Percentiles rank a stretch among this genome's conserved stretches.
Evolutionary conservation across 495 filamentous ascomycete species (phyloP).

Genomic region (Bacidia gigantensis): DNA sequence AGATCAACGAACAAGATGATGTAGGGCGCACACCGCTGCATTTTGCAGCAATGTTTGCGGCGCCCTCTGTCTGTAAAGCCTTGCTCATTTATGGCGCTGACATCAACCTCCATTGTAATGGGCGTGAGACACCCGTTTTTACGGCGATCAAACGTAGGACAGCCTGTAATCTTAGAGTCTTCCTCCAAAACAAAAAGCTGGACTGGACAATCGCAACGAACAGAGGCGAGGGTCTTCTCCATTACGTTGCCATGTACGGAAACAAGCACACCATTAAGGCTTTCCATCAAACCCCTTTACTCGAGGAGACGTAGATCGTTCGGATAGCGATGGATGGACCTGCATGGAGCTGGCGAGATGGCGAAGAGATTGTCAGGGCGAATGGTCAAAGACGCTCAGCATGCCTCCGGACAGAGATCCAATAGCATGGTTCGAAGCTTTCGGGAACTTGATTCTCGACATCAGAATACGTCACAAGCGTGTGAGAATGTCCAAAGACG

Average conservation of each 20-base stretch:
- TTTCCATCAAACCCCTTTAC: no score
- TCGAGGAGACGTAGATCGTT: no score
- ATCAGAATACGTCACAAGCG: no score
- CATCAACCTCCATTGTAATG: not conserved
- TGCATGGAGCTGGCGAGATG: not conserved
- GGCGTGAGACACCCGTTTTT: not conserved
- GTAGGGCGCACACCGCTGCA: not conserved
- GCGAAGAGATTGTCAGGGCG: not conserved
- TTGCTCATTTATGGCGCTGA: not conserved
- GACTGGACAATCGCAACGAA: no score
- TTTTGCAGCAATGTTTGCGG: not conserved
- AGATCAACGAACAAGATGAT: not conserved
- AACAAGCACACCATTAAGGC: no score
- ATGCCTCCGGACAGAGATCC: not conserved
- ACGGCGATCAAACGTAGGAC: no score
- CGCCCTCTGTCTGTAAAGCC: not conserved
- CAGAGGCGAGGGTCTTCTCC: no score
- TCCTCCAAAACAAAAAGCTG: no score
- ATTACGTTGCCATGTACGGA: no score
- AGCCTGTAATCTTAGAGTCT: no score
- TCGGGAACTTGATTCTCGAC: not conserved
- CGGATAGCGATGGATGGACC: not conserved
- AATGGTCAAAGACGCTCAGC: not conserved
- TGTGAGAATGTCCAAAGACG: no score
- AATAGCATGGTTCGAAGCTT: not conserved